Evolutionary conservation across 2,329 filamentous ascomycete genomes (phyloP).

Genomic region (Acarospora socialis): DNA sequence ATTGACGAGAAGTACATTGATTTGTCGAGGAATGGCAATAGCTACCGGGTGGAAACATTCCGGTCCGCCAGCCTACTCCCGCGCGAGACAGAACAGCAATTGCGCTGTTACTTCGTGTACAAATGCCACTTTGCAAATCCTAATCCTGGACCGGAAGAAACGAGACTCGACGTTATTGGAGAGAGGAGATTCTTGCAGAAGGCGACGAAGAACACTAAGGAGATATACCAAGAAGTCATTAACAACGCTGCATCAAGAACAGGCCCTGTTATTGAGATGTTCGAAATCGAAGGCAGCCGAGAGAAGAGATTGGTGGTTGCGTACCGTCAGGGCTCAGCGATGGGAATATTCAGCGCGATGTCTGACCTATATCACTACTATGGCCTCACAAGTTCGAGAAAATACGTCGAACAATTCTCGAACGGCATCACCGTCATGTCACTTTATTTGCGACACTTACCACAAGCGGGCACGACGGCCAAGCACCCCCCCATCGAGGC

Average conservation of each 20-base stretch:
- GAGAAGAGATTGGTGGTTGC: constrained; percentile 93
- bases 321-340: constrained; percentile 82
- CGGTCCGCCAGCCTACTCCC: constrained; percentile 73
- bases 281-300: constrained; percentile 77
- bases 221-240: constrained; percentile 90
- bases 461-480: constrained; percentile 38
- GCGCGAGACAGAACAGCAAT: constrained; percentile 58
- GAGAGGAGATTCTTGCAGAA: constrained; percentile 92
- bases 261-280: constrained; percentile 94
- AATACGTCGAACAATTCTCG: constrained; percentile 97
- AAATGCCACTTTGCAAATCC: constrained; percentile 79
- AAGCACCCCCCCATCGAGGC: constrained; percentile 71
- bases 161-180: constrained; percentile 76
- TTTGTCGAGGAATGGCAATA: constrained; percentile 52
- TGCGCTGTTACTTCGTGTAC: constrained; percentile 98
- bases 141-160: constrained; percentile 61
- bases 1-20: constrained; percentile 95
- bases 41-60: constrained; percentile 95
- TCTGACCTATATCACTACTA: constrained; percentile 99
- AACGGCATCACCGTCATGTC: constrained; percentile 97
- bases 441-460: constrained; percentile 70
- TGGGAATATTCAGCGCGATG: constrained; percentile 86
- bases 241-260: constrained; percentile 69
- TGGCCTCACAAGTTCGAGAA: constrained; percentile 84
- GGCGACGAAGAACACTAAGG: constrained; percentile 87